Conservation (phyloP, 345 rosid genomes). For the Mangifera indica region DNA sequence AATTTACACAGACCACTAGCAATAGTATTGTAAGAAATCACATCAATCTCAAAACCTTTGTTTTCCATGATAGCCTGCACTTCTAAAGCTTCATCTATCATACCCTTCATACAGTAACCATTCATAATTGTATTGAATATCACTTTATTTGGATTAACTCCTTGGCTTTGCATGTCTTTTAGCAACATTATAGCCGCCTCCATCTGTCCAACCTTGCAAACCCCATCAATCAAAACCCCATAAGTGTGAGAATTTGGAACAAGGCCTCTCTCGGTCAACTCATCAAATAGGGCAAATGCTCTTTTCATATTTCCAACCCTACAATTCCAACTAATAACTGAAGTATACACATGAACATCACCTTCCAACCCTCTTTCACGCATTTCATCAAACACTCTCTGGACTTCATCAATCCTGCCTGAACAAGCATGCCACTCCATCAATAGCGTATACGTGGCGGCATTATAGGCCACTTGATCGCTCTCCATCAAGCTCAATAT, state of each 20-base stretch:
- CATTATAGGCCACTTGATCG: conserved; percentile 47
- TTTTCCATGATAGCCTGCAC: conserved; percentile 58
- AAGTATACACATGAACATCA: conserved; percentile 60
- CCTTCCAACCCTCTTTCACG: conserved; percentile 50
- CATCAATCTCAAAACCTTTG: conserved; percentile 69
- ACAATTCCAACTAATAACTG: conserved; percentile 55
- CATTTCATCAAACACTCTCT: conserved; percentile 76
- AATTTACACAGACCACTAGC: conserved; percentile 60
- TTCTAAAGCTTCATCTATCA: conserved; percentile 65
- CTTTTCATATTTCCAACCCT: conserved; percentile 55
- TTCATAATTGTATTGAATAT: conserved; percentile 65
- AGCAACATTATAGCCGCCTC: conserved; percentile 67
- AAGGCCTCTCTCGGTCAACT: conserved; percentile 57
- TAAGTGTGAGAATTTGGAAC: conserved; percentile 61
- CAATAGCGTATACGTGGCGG: conserved; percentile 62
- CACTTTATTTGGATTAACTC: conserved; percentile 48
- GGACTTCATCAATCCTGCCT: conserved; percentile 50
- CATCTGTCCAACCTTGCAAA: conserved; percentile 75
- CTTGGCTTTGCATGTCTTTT: conserved; percentile 68
- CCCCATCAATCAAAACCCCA: conserved; percentile 72
- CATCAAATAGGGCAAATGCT: conserved; percentile 76
- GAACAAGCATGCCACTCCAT: conserved; percentile 37
- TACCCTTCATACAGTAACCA: conserved; percentile 65
- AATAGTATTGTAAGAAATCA: conserved; percentile 51
- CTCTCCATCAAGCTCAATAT: conserved; percentile 62